Evolutionary conservation across 179 eudicot genomes (phyloP).

Genomic region (Actinidia polygama): DNA sequence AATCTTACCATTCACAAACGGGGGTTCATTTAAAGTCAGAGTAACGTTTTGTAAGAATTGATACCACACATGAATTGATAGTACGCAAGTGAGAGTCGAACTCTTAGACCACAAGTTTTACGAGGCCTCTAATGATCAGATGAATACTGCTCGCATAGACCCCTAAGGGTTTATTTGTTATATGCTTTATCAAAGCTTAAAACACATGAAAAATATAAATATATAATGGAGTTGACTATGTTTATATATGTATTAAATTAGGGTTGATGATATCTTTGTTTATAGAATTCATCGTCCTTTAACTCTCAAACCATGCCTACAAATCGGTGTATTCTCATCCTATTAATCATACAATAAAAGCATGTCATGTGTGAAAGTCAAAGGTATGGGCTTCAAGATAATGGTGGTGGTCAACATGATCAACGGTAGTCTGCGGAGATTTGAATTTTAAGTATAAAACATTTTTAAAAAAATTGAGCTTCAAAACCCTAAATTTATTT

Average conservation of each 20-base stretch:
- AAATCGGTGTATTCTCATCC: constrained; percentile 26
- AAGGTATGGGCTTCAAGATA: not conserved
- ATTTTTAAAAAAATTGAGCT: not conserved
- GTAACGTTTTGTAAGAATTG: no score
- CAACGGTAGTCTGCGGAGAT: constrained; percentile 4
- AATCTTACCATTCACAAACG: no score
- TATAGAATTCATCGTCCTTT: constrained; percentile 25
- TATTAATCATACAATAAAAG: not conserved
- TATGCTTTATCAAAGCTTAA: no score
- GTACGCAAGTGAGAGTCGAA: not conserved
- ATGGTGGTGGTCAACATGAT: constrained; percentile 17
- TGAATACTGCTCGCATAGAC: not conserved
- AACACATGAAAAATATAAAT: no score
- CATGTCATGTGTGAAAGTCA: constrained; percentile 28
- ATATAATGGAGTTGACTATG: constrained; percentile 8
- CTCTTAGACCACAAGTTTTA: not conserved
- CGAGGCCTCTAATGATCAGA: not conserved
- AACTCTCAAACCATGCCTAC: constrained; percentile 40
- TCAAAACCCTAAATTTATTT: not conserved
- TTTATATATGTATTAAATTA: not conserved
- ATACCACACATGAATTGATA: no score
- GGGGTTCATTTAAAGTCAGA: no score
- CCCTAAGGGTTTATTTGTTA: no score
- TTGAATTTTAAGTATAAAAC: not conserved
- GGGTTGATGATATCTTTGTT: constrained; percentile 16